phyloP scores from a whole-genome alignment of 2,329 filamentous ascomycete genomes.

The Gliomastix tumulicola region DNA sequence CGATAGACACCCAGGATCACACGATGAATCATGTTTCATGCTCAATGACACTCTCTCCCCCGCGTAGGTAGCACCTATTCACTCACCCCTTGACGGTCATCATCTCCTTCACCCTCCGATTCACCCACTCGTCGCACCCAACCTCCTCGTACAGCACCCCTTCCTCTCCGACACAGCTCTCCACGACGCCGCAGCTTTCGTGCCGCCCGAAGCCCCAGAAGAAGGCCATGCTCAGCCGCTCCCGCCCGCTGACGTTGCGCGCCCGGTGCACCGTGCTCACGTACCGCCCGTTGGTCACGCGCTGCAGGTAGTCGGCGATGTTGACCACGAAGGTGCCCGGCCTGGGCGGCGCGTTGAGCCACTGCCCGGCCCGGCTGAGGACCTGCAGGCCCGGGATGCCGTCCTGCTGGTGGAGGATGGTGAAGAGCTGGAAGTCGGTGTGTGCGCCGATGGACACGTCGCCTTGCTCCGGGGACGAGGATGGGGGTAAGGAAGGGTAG shows the following conservation, averaged over 20 bases:
- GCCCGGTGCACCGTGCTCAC: slow-evolving; percentile 41
- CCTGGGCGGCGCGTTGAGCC: slow-evolving; percentile 32
- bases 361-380: slow-evolving; percentile 26
- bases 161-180: slow-evolving; percentile 24
- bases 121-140: slow-evolving; percentile 29
- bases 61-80: no score
- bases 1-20: no score
- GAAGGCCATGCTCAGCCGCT: slow-evolving; percentile 13
- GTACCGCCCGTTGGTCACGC: slow-evolving; percentile 41
- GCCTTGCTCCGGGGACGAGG: not conserved
- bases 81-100: slow-evolving; percentile 3
- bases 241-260: slow-evolving; percentile 28
- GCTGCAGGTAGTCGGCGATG: slow-evolving; percentile 41
- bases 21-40: no score
- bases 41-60: no score
- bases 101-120: slow-evolving; percentile 24
- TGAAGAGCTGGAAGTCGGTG: slow-evolving; percentile 47
- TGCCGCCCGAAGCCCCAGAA: slow-evolving; percentile 27
- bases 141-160: slow-evolving; percentile 29
- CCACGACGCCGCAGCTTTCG: slow-evolving; percentile 31
- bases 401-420: slow-evolving; percentile 39
- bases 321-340: slow-evolving; percentile 41
- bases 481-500: slow-evolving; percentile 18
- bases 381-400: slow-evolving; percentile 33
- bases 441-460: slow-evolving; percentile 39